A percentile compares a stretch with the other conserved stretches of the same genome.
phyloP scores from a whole-genome alignment of 345 rosid genomes.

The Balakata baccata region DNA sequence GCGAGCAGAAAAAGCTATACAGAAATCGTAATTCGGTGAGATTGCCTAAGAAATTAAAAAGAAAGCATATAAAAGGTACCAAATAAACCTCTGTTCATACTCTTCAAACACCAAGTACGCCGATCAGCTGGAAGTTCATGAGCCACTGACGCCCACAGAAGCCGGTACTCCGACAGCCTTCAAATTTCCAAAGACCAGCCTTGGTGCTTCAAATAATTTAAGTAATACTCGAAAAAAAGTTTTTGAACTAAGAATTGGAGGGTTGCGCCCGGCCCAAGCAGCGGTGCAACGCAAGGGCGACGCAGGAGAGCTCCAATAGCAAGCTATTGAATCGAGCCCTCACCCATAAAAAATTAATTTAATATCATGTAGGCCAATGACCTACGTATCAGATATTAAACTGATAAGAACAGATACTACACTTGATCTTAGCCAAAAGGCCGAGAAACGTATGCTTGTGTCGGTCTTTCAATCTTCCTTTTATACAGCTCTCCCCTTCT shows the following conservation, averaged over 20 bases:
- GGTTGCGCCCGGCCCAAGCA: too few relatives aligned
- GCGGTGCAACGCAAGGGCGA: too few relatives aligned
- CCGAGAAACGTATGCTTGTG: conserved; percentile 52
- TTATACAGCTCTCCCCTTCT: too few relatives aligned
- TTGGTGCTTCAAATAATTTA: conserved; percentile 35
- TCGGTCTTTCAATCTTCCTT: too few relatives aligned
- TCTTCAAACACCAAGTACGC: too few relatives aligned
- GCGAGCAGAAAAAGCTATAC: too few relatives aligned
- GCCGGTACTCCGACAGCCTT: conserved; percentile 53
- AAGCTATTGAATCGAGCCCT: too few relatives aligned
- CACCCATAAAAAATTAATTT: neutral
- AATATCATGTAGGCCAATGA: neutral
- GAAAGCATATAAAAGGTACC: conserved; percentile 29
- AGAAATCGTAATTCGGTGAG: neutral
- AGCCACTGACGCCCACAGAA: conserved; percentile 87
- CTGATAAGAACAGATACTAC: conserved; percentile 24
- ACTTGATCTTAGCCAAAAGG: conserved; percentile 57
- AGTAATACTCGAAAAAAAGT: too few relatives aligned
- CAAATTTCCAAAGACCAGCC: conserved; percentile 28
- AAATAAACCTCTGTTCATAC: conserved; percentile 76
- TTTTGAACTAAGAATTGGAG: too few relatives aligned
- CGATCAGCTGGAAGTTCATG: conserved; percentile 86
- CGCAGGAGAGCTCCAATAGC: too few relatives aligned
- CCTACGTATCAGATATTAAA: conserved; percentile 18
- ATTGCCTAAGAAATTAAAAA: neutral